phyloP scores from a whole-genome alignment of 2,329 filamentous ascomycete genomes.

The Aureobasidium sp. region DNA sequence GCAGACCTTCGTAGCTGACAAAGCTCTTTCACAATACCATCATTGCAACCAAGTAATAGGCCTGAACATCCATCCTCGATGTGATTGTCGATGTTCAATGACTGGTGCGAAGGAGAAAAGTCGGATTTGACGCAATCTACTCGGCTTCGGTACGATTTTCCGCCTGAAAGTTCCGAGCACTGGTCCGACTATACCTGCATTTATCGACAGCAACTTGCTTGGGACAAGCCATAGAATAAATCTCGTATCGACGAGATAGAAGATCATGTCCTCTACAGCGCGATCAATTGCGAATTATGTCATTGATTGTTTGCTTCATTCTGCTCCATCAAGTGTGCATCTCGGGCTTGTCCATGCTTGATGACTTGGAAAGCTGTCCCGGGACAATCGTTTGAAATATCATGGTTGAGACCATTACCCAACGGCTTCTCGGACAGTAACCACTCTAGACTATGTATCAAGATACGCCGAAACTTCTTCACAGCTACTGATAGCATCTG shows the following conservation, averaged over 20 bases:
- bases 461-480: background rate
- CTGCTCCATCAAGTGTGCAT: background rate
- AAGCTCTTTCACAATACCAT: background rate
- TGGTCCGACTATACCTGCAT: background rate
- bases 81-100: background rate
- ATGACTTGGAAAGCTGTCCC: background rate
- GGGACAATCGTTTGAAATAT: background rate
- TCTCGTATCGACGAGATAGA: background rate
- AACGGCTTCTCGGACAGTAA: background rate
- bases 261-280: background rate
- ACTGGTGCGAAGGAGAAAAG: slow-evolving; percentile 1
- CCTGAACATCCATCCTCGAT: background rate
- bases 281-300: background rate
- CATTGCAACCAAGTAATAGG: background rate
- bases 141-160: slow-evolving; percentile 4
- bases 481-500: background rate
- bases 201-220: background rate
- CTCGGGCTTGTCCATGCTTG: background rate
- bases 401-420: background rate
- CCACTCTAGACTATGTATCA: background rate
- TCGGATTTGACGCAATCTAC: slow-evolving; percentile 8
- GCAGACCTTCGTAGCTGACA: background rate
- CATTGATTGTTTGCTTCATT: background rate
- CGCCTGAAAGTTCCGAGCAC: slow-evolving; percentile 5
- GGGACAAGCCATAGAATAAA: background rate